Conservation (phyloP, 805 yeast genomes). For the Hanseniaspora clermontiae region DNA sequence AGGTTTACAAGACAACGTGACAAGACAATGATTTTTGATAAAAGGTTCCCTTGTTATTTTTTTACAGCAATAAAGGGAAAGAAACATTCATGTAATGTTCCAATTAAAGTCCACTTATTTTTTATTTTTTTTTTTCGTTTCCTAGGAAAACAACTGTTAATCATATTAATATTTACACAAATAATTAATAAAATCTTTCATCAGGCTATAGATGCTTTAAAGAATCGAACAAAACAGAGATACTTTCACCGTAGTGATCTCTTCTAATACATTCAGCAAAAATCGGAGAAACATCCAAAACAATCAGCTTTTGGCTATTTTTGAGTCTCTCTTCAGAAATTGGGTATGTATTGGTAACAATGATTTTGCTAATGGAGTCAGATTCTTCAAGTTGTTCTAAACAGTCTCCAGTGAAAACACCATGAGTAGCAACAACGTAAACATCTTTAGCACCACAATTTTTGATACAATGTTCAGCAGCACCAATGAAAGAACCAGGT, state of each 20-base stretch:
- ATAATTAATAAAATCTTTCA: not conserved
- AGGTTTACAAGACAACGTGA: not conserved
- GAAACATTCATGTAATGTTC: too few species aligned
- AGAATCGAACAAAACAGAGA: slow-evolving; percentile 83
- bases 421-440: slow-evolving; percentile 88
- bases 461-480: slow-evolving; percentile 91
- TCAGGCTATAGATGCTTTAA: slow-evolving; percentile 38
- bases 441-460: slow-evolving; percentile 94
- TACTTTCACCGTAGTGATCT: slow-evolving; percentile 96
- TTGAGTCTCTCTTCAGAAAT: slow-evolving; percentile 49
- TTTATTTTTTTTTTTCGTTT: not conserved
- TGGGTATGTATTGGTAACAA: slow-evolving; percentile 94
- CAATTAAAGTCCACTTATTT: too few species aligned
- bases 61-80: too few species aligned
- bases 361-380: slow-evolving; percentile 76
- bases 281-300: slow-evolving; percentile 86
- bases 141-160: not conserved
- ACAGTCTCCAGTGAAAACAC: slow-evolving; percentile 79
- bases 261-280: slow-evolving; percentile 97
- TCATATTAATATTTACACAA: too few species aligned
- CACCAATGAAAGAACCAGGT: slow-evolving; percentile 86
- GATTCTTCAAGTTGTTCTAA: slow-evolving; percentile 66
- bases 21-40: not conserved
- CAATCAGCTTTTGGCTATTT: slow-evolving; percentile 56
- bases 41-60: not conserved